Evolutionary conservation across 2,329 filamentous ascomycete species (phyloP).

Genomic region (Thermoascus crustaceus): DNA sequence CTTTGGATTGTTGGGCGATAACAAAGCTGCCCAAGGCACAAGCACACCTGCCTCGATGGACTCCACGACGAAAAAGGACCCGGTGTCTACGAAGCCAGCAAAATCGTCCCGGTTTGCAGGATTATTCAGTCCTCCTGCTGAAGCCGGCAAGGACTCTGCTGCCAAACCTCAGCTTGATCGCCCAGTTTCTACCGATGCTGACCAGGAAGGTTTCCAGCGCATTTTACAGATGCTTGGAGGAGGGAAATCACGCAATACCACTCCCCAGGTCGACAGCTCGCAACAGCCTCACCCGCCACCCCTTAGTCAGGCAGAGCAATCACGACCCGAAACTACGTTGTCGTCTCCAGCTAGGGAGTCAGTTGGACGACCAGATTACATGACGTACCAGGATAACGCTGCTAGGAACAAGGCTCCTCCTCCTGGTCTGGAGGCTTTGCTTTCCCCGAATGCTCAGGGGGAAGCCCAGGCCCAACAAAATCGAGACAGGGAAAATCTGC

Average conservation of each 20-base stretch:
- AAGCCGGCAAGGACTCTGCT: constrained; percentile 37
- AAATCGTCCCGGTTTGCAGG: constrained; percentile 83
- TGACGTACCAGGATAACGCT: constrained; percentile 16
- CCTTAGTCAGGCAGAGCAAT: constrained; percentile 23
- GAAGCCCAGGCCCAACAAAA: constrained; percentile 40
- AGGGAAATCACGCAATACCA: constrained; percentile 37
- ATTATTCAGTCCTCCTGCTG: constrained; percentile 57
- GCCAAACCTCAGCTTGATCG: constrained; percentile 23
- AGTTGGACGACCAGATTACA: constrained; percentile 24
- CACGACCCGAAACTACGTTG: constrained; percentile 16
- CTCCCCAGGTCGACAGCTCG: constrained; percentile 34
- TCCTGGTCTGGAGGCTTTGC: constrained; percentile 21
- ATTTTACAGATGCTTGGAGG: constrained; percentile 73
- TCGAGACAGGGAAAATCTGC: constrained; percentile 73
- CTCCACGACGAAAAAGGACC: constrained; percentile 36
- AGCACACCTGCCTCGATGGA: constrained; percentile 28
- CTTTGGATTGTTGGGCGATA: constrained; percentile 54
- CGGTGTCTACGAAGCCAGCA: constrained; percentile 43
- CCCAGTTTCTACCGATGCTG: constrained; percentile 48
- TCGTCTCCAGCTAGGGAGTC: constrained; percentile 26
- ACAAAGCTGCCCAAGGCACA: constrained; percentile 37
- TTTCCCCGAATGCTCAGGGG: constrained; percentile 28
- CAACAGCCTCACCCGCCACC: constrained; percentile 23
- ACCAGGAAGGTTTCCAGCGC: constrained; percentile 78
- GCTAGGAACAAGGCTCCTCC: constrained; percentile 17